Evolutionary conservation across 495 filamentous ascomycete genomes (phyloP).

Genomic region (Articulospora tetracladia): DNA sequence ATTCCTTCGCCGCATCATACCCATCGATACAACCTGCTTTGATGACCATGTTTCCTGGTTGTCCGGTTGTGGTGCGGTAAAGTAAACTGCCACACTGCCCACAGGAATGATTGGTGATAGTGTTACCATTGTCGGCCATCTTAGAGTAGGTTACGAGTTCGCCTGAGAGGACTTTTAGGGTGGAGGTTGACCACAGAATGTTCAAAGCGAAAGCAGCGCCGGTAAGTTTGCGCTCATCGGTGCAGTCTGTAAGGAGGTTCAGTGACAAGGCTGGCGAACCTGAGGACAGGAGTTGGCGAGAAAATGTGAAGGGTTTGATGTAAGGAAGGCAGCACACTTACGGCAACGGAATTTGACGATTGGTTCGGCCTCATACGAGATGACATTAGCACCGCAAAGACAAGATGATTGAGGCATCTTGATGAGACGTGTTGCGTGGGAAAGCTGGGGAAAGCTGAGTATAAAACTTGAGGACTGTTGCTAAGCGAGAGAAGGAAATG

Average conservation of each 20-base stretch:
- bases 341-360: slow-evolving; percentile 13
- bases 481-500: background rate
- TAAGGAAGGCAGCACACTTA: background rate
- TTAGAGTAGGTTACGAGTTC: slow-evolving; percentile 7
- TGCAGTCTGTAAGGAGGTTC: slow-evolving; percentile 3
- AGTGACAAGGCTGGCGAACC: background rate
- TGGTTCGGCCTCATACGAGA: slow-evolving; percentile 1
- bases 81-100: slow-evolving; percentile 11
- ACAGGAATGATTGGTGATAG: slow-evolving; percentile 16
- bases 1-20: slow-evolving; percentile 8
- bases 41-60: slow-evolving; percentile 12
- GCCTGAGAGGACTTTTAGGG: slow-evolving; percentile 4
- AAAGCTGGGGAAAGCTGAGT: background rate
- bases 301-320: background rate
- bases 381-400: slow-evolving; percentile 12
- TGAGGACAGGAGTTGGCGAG: background rate
- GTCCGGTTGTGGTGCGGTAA: slow-evolving; percentile 13
- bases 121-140: slow-evolving; percentile 9
- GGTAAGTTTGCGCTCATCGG: slow-evolving; percentile 19
- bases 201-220: slow-evolving; percentile 20
- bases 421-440: background rate
- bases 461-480: background rate
- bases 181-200: slow-evolving; percentile 6
- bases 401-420: slow-evolving; percentile 19
- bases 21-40: slow-evolving; percentile 21